Conservation (phyloP, 768 basidiomycete genomes). For the Epithele typhae region DNA sequence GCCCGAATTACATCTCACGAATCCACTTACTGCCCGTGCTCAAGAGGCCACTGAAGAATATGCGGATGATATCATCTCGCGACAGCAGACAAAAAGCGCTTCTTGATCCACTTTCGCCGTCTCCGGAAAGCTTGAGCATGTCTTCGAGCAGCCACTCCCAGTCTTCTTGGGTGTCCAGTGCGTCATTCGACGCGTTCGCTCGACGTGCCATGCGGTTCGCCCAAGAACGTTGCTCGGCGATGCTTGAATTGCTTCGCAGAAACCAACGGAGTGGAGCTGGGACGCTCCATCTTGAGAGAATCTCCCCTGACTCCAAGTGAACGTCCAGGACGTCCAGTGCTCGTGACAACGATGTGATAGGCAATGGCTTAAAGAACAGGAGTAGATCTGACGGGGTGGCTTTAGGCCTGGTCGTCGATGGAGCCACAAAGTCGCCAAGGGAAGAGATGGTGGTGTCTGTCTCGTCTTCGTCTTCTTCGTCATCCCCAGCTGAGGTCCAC, state of each 20-base stretch:
- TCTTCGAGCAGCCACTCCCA: conserved; percentile 90
- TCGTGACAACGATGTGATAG: conserved; percentile 67
- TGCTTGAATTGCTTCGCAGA: conserved; percentile 66
- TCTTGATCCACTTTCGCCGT: conserved; percentile 55
- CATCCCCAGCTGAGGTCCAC: conserved; percentile 63
- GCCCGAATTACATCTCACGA: neutral
- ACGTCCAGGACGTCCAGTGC: conserved; percentile 90
- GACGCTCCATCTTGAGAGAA: conserved; percentile 83
- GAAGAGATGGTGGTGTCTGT: conserved; percentile 81
- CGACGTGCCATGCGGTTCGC: conserved; percentile 83
- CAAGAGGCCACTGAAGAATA: conserved; percentile 84
- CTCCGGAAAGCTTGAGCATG: conserved; percentile 76
- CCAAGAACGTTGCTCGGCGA: conserved; percentile 71
- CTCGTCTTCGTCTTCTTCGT: conserved; percentile 63
- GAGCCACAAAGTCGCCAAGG: conserved; percentile 74
- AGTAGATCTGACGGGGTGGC: conserved; percentile 68
- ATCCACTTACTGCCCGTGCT: conserved; percentile 78
- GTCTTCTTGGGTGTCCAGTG: conserved; percentile 58
- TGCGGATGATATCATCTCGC: conserved; percentile 65
- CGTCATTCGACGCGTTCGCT: conserved; percentile 51
- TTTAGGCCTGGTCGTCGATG: conserved; percentile 54
- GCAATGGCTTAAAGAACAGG: conserved; percentile 78
- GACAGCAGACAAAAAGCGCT: conserved; percentile 80
- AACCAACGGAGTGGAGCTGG: conserved; percentile 88
- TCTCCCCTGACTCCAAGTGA: conserved; percentile 92